phyloP scores from a whole-genome alignment of 106 monocot species.

The Cymbidium sinense region DNA sequence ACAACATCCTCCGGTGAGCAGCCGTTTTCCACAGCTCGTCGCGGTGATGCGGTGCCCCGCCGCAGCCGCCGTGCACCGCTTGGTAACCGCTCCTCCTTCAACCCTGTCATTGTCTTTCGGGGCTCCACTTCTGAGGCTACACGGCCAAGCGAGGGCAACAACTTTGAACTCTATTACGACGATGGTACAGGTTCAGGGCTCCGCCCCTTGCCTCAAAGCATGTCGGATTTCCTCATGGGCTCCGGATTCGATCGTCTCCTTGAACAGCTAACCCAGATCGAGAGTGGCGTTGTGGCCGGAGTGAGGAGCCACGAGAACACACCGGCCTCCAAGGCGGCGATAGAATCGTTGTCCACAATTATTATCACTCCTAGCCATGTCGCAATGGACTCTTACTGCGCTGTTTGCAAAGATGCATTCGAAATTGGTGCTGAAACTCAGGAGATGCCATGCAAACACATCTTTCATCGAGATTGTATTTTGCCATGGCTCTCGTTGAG shows the following conservation, averaged over 20 bases:
- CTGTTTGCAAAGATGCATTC: conserved; percentile 45
- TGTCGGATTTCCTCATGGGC: conserved; percentile 55
- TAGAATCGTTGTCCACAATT: conserved; percentile 39
- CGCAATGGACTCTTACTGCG: conserved; percentile 28
- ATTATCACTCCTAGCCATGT: conserved; percentile 23
- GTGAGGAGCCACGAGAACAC: conserved; percentile 20
- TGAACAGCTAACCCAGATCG: conserved; percentile 39
- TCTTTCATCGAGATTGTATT: conserved; percentile 54
- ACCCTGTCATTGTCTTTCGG: conserved; percentile 35
- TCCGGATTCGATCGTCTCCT: conserved; percentile 51
- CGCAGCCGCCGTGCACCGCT: conserved; percentile 10
- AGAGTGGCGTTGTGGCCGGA: conserved; percentile 13
- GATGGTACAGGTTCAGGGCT: conserved; percentile 43
- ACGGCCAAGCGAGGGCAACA: neutral
- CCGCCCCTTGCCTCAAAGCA: conserved; percentile 40
- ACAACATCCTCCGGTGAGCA: no score
- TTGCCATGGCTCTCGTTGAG: conserved; percentile 40
- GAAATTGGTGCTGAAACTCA: conserved; percentile 27
- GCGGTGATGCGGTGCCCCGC: neutral
- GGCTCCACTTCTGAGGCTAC: conserved; percentile 6
- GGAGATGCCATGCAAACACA: conserved; percentile 57
- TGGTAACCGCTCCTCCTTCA: conserved; percentile 26
- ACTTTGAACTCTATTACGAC: conserved; percentile 49
- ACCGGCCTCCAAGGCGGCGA: conserved; percentile 38
- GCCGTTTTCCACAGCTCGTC: neutral